Evolutionary conservation across 352 stramenopile species (phyloP).

Genomic region (Phytopythium aichiense): DNA sequence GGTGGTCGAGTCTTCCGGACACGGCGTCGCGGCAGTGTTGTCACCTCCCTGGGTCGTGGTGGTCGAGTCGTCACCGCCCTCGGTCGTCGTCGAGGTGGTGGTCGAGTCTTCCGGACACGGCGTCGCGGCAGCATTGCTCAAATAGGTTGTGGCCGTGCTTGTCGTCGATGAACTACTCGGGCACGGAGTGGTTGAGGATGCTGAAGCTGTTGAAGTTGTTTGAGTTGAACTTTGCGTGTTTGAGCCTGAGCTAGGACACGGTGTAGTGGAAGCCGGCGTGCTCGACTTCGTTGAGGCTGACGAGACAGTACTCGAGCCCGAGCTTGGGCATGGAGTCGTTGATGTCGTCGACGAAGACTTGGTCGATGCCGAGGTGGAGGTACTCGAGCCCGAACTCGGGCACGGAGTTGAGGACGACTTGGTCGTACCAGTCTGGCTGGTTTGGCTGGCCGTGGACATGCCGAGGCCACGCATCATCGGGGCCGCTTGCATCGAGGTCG

Average conservation of each 20-base stretch:
- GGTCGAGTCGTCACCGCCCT: background rate
- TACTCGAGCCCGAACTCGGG: background rate
- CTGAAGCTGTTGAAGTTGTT: background rate
- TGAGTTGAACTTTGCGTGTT: background rate
- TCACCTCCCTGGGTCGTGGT: background rate
- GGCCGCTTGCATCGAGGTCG: background rate
- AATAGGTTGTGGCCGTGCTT: too few relatives aligned
- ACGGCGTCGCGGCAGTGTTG: background rate
- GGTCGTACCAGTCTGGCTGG: too few relatives aligned
- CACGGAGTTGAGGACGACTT: background rate
- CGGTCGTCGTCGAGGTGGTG: background rate
- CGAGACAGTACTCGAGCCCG: too few relatives aligned
- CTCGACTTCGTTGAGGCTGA: too few relatives aligned
- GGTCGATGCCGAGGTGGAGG: background rate
- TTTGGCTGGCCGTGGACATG: background rate
- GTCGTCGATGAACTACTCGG: background rate
- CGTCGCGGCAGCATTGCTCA: background rate
- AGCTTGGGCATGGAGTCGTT: background rate
- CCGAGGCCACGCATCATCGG: background rate
- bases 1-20: background rate
- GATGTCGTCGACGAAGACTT: background rate
- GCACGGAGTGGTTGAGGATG: background rate
- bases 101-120: background rate
- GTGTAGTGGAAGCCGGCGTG: background rate
- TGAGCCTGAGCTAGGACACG: background rate